Conservation (phyloP, 2,329 filamentous ascomycete species). For the Pestalotiopsis sp. region DNA sequence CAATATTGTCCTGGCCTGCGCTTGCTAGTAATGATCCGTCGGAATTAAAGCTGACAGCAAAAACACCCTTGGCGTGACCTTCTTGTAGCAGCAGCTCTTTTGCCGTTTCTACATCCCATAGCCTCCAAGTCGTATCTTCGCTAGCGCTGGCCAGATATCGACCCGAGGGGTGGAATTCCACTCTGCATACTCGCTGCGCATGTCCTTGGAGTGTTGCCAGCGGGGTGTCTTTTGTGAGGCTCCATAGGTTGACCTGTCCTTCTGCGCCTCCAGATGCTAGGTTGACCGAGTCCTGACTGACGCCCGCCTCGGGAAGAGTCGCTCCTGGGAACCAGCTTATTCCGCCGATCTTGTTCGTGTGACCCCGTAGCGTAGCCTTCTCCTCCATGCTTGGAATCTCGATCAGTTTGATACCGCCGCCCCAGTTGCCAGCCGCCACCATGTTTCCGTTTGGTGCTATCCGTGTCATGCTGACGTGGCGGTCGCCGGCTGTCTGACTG, state of each 20-base stretch:
- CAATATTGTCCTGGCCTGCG: slow-evolving; percentile 92
- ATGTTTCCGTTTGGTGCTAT: slow-evolving; percentile 85
- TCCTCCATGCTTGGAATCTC: slow-evolving; percentile 82
- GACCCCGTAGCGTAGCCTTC: slow-evolving; percentile 76
- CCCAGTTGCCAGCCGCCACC: slow-evolving; percentile 91
- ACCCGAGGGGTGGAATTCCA: slow-evolving; percentile 94
- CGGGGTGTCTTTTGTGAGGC: slow-evolving; percentile 82
- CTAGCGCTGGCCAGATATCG: slow-evolving; percentile 89
- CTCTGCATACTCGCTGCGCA: slow-evolving; percentile 82
- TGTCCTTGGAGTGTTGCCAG: slow-evolving; percentile 83
- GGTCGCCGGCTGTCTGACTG: slow-evolving; percentile 88
- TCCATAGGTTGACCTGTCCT: slow-evolving; percentile 88
- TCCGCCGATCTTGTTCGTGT: slow-evolving; percentile 87
- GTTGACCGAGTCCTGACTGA: slow-evolving; percentile 77
- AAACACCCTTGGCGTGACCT: slow-evolving; percentile 93
- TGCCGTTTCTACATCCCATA: slow-evolving; percentile 91
- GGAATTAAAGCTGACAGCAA: slow-evolving; percentile 83
- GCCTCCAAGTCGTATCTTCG: slow-evolving; percentile 93
- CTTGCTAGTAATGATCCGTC: slow-evolving; percentile 91
- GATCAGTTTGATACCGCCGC: slow-evolving; percentile 83
- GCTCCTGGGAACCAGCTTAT: slow-evolving; percentile 88
- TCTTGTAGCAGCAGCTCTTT: slow-evolving; percentile 88
- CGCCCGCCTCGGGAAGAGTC: slow-evolving; percentile 70
- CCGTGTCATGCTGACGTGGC: slow-evolving; percentile 88
- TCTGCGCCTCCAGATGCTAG: slow-evolving; percentile 90